Evolutionary conservation across 2,329 filamentous ascomycete species (phyloP).

Genomic region (Dothiorella sarmentorum): DNA sequence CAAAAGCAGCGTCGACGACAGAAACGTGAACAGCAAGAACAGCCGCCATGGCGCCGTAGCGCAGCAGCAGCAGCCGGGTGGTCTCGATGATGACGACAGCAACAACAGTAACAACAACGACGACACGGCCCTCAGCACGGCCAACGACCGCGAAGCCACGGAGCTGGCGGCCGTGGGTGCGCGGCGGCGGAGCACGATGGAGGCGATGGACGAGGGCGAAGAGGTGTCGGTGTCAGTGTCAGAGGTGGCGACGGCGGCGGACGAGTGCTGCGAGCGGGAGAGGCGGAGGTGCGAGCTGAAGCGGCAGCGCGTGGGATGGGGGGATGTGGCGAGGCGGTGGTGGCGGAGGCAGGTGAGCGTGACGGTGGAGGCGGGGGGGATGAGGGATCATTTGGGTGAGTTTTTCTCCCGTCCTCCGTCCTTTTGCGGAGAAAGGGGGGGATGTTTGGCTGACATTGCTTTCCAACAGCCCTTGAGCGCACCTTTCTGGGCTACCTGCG

Average conservation of each 20-base stretch:
- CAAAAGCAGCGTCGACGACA: no score
- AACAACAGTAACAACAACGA: not conserved
- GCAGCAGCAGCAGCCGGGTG: no score
- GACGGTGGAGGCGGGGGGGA: constrained; percentile 48
- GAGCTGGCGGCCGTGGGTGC: constrained; percentile 4
- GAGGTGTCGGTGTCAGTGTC: not conserved
- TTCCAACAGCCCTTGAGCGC: constrained; percentile 61
- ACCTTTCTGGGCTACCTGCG: constrained; percentile 72
- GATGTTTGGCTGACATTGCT: not conserved
- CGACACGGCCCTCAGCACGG: constrained; percentile 5
- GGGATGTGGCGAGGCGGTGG: constrained; percentile 38
- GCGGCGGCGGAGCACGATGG: not conserved
- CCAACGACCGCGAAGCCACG: constrained; percentile 15
- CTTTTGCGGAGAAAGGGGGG: constrained; percentile 2
- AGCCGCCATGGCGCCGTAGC: no score
- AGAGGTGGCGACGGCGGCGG: constrained; percentile 19
- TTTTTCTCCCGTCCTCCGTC: constrained; percentile 14
- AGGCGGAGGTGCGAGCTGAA: constrained; percentile 19
- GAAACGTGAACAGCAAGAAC: no score
- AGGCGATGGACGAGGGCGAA: not conserved
- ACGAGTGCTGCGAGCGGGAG: constrained; percentile 20
- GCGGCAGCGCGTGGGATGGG: constrained; percentile 32
- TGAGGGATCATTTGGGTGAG: constrained; percentile 57
- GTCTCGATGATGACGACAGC: no score
- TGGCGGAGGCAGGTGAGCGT: constrained; percentile 52